Conservation (phyloP, 192 early-diverging fungal species). For the Linnemannia elongata region DNA sequence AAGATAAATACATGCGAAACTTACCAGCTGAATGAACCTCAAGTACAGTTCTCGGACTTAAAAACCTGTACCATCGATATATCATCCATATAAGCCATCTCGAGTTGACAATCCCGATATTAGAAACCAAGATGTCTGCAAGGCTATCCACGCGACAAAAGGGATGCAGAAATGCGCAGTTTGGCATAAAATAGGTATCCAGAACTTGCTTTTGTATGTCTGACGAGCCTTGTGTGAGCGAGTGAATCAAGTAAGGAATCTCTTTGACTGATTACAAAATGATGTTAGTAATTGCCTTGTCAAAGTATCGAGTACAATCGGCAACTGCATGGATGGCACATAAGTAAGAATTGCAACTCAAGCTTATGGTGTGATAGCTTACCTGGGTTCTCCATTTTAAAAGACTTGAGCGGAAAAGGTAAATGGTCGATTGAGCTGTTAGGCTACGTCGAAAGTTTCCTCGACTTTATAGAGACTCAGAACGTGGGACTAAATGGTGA, state of each 20-base stretch:
- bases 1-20: neutral
- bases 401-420: no score
- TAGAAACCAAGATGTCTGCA: constrained; percentile 1
- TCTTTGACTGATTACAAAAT: constrained; percentile 6
- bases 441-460: no score
- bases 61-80: constrained; percentile 21
- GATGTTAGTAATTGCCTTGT: no score
- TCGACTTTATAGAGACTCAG: no score
- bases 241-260: constrained; percentile 1
- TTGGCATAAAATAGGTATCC: constrained; percentile 12
- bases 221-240: constrained; percentile 8
- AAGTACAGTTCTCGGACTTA: constrained; percentile 7
- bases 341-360: no score
- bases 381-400: no score
- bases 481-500: no score
- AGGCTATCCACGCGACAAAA: constrained; percentile 16
- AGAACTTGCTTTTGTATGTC: neutral
- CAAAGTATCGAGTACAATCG: no score
- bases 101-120: constrained; percentile 9
- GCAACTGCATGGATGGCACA: no score
- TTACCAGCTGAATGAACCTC: constrained; percentile 17
- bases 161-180: constrained; percentile 8
- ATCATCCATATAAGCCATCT: constrained; percentile 27
- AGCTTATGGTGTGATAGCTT: no score
- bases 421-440: no score